Evolutionary conservation across 768 basidiomycete species (phyloP).

Genomic region (Lentinula raphanica): DNA sequence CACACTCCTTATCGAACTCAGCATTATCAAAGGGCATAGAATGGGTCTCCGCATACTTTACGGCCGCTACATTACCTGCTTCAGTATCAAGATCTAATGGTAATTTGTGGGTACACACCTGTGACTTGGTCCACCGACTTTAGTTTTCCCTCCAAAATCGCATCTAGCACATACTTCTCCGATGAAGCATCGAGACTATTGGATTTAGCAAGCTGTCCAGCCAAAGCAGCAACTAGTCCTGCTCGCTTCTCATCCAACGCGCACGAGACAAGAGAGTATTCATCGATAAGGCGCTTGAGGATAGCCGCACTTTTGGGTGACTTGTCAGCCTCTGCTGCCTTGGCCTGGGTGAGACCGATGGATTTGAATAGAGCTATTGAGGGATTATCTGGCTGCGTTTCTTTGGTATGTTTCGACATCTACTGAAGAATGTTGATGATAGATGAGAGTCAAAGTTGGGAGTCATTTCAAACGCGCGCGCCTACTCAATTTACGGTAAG

Average conservation of each 20-base stretch:
- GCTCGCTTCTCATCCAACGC: conserved; percentile 74
- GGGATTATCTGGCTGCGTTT: conserved; percentile 22
- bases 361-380: conserved; percentile 58
- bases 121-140: conserved; percentile 82
- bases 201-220: conserved; percentile 55
- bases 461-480: neutral
- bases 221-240: conserved; percentile 61
- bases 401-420: conserved; percentile 12
- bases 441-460: neutral
- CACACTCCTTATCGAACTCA: conserved; percentile 76
- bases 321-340: conserved; percentile 80
- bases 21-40: conserved; percentile 55
- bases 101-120: conserved; percentile 43
- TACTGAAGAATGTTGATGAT: neutral
- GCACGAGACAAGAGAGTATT: conserved; percentile 38
- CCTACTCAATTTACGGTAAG: neutral
- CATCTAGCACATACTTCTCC: conserved; percentile 57
- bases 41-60: conserved; percentile 66
- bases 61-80: conserved; percentile 47
- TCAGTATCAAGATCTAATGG: neutral
- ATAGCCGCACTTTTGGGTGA: conserved; percentile 69
- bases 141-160: conserved; percentile 66
- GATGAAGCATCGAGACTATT: conserved; percentile 44
- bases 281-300: conserved; percentile 65
- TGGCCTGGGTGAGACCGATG: conserved; percentile 69